phyloP scores from a whole-genome alignment of 345 rosid species.

The Erucastrum elatum region DNA sequence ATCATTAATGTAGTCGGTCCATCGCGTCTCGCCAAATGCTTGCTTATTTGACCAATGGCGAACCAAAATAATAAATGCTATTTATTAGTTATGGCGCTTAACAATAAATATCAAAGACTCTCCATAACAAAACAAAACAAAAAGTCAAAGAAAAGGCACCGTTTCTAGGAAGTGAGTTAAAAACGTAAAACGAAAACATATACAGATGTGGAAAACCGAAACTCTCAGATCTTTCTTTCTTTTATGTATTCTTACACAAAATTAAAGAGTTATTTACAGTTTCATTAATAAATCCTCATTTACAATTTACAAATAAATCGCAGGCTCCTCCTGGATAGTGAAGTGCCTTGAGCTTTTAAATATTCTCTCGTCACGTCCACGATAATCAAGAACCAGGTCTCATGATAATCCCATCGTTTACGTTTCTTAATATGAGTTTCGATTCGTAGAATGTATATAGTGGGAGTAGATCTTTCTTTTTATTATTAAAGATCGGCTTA shows the following conservation, averaged over 20 bases:
- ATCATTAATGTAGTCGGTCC: constrained; percentile 15
- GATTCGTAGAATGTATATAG: neutral
- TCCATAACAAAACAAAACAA: neutral
- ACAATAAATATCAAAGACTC: constrained; percentile 8
- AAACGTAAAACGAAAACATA: constrained; percentile 28
- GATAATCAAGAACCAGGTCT: constrained; percentile 19
- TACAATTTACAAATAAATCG: constrained; percentile 6
- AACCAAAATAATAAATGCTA: neutral
- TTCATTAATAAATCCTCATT: constrained; percentile 14
- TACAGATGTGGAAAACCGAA: constrained; percentile 32
- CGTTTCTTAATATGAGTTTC: constrained; percentile 1
- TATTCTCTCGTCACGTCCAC: constrained; percentile 23
- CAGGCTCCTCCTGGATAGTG: constrained; percentile 7
- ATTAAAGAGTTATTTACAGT: neutral
- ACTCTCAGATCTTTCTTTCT: constrained; percentile 9
- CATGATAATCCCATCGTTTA: constrained; percentile 5
- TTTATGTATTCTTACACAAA: neutral
- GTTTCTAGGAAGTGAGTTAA: constrained; percentile 24
- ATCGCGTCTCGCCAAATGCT: neutral
- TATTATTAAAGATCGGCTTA: constrained; percentile 4
- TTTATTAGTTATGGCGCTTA: neutral
- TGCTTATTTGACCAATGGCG: neutral
- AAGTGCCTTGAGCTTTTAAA: constrained; percentile 17
- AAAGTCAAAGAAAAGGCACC: constrained; percentile 38
- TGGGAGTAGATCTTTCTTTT: neutral